phyloP scores from a whole-genome alignment of 208 protist species.

The Leishmania amazonensis region DNA sequence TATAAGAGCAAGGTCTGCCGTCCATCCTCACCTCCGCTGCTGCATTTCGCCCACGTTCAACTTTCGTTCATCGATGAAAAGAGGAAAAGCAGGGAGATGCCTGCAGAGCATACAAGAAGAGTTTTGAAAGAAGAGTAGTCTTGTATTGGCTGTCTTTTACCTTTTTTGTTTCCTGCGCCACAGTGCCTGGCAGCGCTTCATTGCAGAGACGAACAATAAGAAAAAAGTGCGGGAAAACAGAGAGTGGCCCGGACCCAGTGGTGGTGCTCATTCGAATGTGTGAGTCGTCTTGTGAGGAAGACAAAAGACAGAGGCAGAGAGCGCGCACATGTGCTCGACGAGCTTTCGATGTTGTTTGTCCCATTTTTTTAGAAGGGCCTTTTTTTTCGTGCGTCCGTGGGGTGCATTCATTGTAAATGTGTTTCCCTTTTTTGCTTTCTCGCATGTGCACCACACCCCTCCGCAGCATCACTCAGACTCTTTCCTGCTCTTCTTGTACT shows the following conservation, averaged over 20 bases:
- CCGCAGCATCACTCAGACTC: background rate
- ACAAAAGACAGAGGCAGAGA: background rate
- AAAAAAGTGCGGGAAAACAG: background rate
- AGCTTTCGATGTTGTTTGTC: background rate
- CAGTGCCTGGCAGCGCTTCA: background rate
- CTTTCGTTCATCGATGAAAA: background rate
- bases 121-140: background rate
- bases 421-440: background rate
- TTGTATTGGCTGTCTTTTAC: no score
- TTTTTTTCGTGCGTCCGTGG: background rate
- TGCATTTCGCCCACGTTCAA: background rate
- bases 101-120: background rate
- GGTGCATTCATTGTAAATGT: background rate
- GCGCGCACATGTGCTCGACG: background rate
- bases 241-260: background rate
- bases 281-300: background rate
- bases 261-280: background rate
- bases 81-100: background rate
- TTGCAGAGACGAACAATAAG: background rate
- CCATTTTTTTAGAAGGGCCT: background rate
- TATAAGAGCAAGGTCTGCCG: background rate
- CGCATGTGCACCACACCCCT: background rate
- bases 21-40: background rate
- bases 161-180: background rate
- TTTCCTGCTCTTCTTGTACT: background rate